These are phyloP conservation scores for Scytalidium lignicola DNA, from an alignment of 2,329 filamentous ascomycete species.

Conservation along the genomic window DNA sequence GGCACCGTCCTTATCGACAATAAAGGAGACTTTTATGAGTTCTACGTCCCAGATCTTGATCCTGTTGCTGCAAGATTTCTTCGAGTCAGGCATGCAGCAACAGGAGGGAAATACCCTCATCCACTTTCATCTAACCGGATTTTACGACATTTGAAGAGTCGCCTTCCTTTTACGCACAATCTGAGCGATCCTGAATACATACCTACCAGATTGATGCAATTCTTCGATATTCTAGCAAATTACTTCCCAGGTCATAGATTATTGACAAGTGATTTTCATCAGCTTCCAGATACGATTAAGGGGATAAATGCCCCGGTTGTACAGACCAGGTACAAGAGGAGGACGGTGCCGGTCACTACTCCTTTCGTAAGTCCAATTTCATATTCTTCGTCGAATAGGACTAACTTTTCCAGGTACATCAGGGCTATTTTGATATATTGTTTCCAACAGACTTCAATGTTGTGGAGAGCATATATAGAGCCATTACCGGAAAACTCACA, in stretches of 20 bases:
- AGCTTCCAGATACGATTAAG: conserved; percentile 72
- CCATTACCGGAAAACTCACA: conserved; percentile 87
- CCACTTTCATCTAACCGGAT: conserved; percentile 52
- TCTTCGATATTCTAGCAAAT: conserved; percentile 84
- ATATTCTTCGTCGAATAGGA: not conserved
- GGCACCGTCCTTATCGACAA: conserved; percentile 81
- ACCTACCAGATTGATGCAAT: conserved; percentile 90
- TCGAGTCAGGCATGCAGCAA: conserved; percentile 75
- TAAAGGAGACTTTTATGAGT: conserved; percentile 89
- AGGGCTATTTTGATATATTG: conserved; percentile 98
- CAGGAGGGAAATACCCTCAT: conserved; percentile 53
- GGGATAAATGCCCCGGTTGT: conserved; percentile 93
- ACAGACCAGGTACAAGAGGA: conserved; percentile 84
- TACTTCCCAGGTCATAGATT: conserved; percentile 90
- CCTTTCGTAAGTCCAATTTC: conserved; percentile 63
- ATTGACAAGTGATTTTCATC: conserved; percentile 85
- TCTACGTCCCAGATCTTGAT: conserved; percentile 78
- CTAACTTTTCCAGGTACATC: conserved; percentile 66
- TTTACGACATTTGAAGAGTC: conserved; percentile 56
- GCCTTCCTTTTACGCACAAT: conserved; percentile 68
- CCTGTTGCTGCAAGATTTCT: conserved; percentile 79
- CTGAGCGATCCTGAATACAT: conserved; percentile 86
- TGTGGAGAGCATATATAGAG: conserved; percentile 86
- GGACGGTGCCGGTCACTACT: conserved; percentile 84
- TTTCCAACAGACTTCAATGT: conserved; percentile 94